Evolutionary conservation across 208 protist genomes (phyloP).

Genomic region (Strigomonas galati): DNA sequence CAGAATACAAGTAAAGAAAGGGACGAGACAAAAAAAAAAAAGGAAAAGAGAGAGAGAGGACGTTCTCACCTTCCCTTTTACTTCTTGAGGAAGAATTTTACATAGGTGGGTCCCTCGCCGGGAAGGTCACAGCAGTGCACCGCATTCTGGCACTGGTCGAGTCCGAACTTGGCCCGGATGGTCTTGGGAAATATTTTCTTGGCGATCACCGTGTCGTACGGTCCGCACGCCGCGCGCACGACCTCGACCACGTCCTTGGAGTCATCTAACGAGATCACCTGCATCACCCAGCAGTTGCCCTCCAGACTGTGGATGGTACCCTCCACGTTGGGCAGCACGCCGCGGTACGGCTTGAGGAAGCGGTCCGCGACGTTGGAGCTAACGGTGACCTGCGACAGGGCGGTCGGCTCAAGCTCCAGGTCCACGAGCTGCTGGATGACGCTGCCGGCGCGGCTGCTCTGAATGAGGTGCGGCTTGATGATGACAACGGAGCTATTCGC

Average conservation of each 20-base stretch:
- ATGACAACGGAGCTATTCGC: slow-evolving; percentile 68
- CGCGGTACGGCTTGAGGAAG: slow-evolving; percentile 75
- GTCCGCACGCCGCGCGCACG: slow-evolving; percentile 71
- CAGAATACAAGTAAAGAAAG: no score
- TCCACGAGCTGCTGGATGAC: slow-evolving; percentile 64
- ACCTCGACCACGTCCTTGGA: slow-evolving; percentile 43
- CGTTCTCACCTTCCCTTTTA: background rate
- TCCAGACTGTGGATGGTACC: slow-evolving; percentile 45
- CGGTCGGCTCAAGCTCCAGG: slow-evolving; percentile 57
- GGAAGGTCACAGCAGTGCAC: slow-evolving; percentile 96
- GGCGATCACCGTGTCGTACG: slow-evolving; percentile 80
- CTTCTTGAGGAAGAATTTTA: slow-evolving; percentile 67
- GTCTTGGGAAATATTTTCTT: slow-evolving; percentile 78
- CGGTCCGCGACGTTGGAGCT: slow-evolving; percentile 44
- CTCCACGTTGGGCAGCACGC: slow-evolving; percentile 65
- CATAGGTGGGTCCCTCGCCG: slow-evolving; percentile 86
- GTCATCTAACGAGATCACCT: slow-evolving; percentile 61
- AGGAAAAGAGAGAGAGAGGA: background rate
- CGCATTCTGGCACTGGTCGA: slow-evolving; percentile 74
- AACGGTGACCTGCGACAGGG: slow-evolving; percentile 45
- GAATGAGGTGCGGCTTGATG: slow-evolving; percentile 72
- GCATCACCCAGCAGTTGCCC: slow-evolving; percentile 70
- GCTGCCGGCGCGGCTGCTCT: slow-evolving; percentile 30
- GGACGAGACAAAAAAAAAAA: no score
- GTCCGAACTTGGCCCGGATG: slow-evolving; percentile 87